A percentile compares a stretch with the other conserved stretches of the same genome.
phyloP scores from a whole-genome alignment of 352 stramenopile genomes.

The Pythium brachiatum region DNA sequence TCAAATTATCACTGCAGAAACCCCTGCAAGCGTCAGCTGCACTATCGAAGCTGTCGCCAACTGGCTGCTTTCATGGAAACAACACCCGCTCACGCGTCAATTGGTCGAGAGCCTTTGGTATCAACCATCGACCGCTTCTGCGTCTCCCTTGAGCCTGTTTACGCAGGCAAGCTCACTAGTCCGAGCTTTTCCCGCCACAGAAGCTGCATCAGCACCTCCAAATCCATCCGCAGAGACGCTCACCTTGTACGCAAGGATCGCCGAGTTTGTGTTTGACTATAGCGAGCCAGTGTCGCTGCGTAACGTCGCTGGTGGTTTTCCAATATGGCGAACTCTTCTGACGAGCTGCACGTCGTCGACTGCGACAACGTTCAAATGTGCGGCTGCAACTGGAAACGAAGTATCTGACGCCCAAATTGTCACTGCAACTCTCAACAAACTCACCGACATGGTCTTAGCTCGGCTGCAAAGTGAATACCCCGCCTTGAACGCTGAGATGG shows the following conservation, averaged over 20 bases:
- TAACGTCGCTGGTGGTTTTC: conserved; percentile 34
- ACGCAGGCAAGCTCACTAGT: conserved; percentile 1
- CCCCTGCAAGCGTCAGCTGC: conserved; percentile 29
- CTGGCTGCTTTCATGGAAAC: conserved; percentile 55
- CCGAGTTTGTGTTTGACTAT: conserved; percentile 15
- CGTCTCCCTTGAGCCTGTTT: conserved; percentile 10
- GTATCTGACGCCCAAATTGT: background rate
- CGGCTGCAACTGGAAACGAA: background rate
- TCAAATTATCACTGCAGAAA: conserved; percentile 14
- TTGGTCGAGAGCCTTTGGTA: conserved; percentile 58
- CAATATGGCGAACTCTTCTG: conserved; percentile 41
- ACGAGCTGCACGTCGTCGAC: conserved; percentile 29
- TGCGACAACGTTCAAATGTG: conserved; percentile 7
- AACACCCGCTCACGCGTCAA: conserved; percentile 40
- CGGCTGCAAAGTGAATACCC: background rate
- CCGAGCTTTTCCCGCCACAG: conserved; percentile 8
- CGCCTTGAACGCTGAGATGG: background rate
- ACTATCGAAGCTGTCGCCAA: conserved; percentile 38
- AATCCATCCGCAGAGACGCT: background rate
- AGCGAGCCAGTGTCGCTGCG: conserved; percentile 31
- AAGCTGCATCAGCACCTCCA: background rate
- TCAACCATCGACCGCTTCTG: conserved; percentile 6
- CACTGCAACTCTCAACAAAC: background rate
- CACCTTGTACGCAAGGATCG: conserved; percentile 6
- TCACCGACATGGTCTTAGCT: background rate